A percentile compares a stretch with the other conserved stretches of the same genome.
Evolutionary conservation across 352 stramenopile species (phyloP).

Genomic region (Albugo laibachii): DNA sequence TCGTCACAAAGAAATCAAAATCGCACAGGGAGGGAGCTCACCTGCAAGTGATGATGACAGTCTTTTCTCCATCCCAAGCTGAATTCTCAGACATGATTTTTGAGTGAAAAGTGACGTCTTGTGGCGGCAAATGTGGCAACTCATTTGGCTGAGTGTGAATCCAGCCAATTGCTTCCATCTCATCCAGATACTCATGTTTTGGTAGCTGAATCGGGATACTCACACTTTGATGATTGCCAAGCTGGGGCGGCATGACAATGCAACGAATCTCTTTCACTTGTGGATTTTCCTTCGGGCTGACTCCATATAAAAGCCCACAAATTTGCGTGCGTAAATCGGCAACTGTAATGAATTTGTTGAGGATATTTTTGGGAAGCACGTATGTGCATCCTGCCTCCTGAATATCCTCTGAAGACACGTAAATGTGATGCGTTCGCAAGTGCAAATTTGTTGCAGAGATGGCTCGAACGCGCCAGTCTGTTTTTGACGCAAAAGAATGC

Average conservation of each 20-base stretch:
- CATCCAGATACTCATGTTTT: constrained; percentile 92
- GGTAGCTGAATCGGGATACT: constrained; percentile 94
- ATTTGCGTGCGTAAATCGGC: constrained; percentile 95
- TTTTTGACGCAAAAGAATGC: constrained; percentile 98
- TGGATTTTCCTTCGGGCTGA: constrained; percentile 95
- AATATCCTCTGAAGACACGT: constrained; percentile 97
- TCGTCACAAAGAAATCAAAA: background rate
- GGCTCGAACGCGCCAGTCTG: constrained; percentile 97
- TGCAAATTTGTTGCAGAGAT: constrained; percentile 98
- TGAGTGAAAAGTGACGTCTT: constrained; percentile 92
- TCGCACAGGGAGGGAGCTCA: constrained; percentile 2
- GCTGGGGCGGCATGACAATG: constrained; percentile 98
- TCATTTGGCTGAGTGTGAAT: constrained; percentile 99
- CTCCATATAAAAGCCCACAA: constrained; percentile 96
- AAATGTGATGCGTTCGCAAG: constrained; percentile 98
- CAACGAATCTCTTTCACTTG: constrained; percentile 98
- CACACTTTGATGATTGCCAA: constrained; percentile 95
- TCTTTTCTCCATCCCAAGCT: constrained; percentile 93
- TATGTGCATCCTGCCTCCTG: constrained; percentile 97
- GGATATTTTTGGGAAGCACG: constrained; percentile 98
- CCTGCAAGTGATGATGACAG: constrained; percentile 92
- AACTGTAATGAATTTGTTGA: constrained; percentile 99
- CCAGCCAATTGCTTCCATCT: constrained; percentile 96
- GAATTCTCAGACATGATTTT: constrained; percentile 95
- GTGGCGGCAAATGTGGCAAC: constrained; percentile 87